A percentile compares a stretch with the other conserved stretches of the same genome.
Evolutionary conservation across 2,329 filamentous ascomycete species (phyloP).

Genomic region (Fusarium beomiforme): DNA sequence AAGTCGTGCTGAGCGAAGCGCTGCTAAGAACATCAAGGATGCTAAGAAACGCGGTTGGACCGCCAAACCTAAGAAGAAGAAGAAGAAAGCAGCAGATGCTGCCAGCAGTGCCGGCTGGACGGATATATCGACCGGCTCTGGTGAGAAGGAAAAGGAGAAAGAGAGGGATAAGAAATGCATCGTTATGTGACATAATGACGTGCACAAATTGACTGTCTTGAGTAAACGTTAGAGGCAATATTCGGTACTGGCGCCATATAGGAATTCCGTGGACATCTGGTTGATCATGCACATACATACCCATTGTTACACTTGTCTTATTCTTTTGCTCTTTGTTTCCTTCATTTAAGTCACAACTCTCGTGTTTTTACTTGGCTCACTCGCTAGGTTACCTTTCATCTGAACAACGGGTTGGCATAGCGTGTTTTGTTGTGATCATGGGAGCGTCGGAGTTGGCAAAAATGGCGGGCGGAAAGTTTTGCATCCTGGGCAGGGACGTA

Average conservation of each 20-base stretch:
- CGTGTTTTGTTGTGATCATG: conserved; percentile 12
- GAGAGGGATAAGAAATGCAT: conserved; percentile 62
- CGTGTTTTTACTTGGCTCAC: conserved; percentile 9
- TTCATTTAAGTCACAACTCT: neutral
- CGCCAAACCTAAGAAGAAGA: conserved; percentile 53
- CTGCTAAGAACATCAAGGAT: conserved; percentile 70
- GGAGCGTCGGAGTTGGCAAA: conserved; percentile 31
- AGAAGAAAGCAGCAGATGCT: conserved; percentile 53
- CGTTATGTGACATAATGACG: conserved; percentile 57
- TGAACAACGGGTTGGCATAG: conserved; percentile 27
- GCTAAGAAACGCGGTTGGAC: conserved; percentile 68
- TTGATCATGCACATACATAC: conserved; percentile 32
- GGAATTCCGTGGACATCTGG: conserved; percentile 6
- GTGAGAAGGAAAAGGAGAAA: conserved; percentile 45
- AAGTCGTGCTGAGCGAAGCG: conserved; percentile 68
- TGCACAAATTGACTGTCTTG: conserved; percentile 1
- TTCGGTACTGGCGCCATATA: neutral
- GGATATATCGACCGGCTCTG: conserved; percentile 54
- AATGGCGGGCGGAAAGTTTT: conserved; percentile 15
- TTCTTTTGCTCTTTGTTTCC: conserved; percentile 11
- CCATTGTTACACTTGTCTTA: conserved; percentile 20
- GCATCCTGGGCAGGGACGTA: neutral
- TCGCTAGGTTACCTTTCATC: conserved; percentile 26
- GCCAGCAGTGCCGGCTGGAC: conserved; percentile 63
- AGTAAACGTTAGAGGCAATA: conserved; percentile 12